phyloP scores from a whole-genome alignment of 1,284 basidiomycete genomes.

The Clitocybe nebularis region DNA sequence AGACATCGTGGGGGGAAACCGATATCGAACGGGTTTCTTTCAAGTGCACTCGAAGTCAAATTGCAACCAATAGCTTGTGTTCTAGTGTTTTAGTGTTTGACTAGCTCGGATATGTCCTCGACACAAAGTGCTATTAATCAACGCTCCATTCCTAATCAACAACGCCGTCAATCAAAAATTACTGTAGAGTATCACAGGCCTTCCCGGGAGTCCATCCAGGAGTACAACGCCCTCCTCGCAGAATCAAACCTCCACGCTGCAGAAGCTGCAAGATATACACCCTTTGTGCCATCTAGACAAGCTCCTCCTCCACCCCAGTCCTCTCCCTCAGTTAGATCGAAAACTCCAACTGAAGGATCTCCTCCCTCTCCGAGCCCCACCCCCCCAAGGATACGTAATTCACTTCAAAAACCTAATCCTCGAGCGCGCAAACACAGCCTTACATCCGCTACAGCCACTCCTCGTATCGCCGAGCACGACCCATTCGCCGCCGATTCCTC shows the following conservation, averaged over 20 bases:
- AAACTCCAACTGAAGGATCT: constrained; percentile 35
- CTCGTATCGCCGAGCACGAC: constrained; percentile 44
- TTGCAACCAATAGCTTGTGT: neutral
- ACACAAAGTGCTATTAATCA: constrained; percentile 33
- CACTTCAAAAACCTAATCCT: constrained; percentile 55
- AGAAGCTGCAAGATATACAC: constrained; percentile 41
- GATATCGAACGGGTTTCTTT: neutral
- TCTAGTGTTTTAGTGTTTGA: too few relatives aligned
- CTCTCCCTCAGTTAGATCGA: constrained; percentile 31
- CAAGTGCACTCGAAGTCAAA: neutral
- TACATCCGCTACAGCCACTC: constrained; percentile 27
- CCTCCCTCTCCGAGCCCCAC: constrained; percentile 22
- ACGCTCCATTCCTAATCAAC: constrained; percentile 30
- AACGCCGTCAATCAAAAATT: constrained; percentile 60
- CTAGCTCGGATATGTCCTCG: constrained; percentile 29
- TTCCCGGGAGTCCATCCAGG: constrained; percentile 59
- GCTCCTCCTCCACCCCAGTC: constrained; percentile 49
- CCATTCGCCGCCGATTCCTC: constrained; percentile 50
- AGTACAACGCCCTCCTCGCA: constrained; percentile 66
- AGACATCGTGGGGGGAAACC: constrained; percentile 4
- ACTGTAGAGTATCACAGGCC: constrained; percentile 74
- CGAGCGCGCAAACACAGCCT: constrained; percentile 46
- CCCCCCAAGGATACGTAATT: constrained; percentile 44
- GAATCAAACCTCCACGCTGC: constrained; percentile 57
- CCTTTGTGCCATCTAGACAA: constrained; percentile 47